These are phyloP conservation scores for Aquilaria yunnanensis DNA, from an alignment of 345 rosid species.

Conservation along the genomic window DNA sequence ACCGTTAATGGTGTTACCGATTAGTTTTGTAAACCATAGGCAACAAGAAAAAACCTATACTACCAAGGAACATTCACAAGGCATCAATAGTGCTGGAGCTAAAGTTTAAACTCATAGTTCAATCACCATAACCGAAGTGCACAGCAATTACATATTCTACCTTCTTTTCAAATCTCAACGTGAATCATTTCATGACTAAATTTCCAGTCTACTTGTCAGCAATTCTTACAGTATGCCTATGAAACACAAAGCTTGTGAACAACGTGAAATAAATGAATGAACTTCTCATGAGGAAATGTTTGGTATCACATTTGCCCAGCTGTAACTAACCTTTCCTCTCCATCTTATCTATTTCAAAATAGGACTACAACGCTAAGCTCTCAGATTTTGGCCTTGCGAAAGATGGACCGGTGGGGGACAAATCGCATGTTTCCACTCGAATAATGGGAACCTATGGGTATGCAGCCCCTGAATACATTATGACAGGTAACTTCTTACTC, in stretches of 20 bases:
- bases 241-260: not conserved
- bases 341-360: constrained; percentile 12
- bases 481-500: constrained; percentile 56
- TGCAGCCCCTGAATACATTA: constrained; percentile 96
- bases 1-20: too few species aligned
- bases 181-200: too few species aligned
- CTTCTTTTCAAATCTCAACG: too few species aligned
- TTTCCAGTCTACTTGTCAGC: too few species aligned
- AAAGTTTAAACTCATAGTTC: too few species aligned
- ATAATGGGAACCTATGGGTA: constrained; percentile 99
- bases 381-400: constrained; percentile 97
- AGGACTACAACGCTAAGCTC: constrained; percentile 92
- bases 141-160: too few species aligned
- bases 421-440: constrained; percentile 97
- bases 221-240: too few species aligned
- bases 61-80: too few species aligned
- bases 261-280: not conserved
- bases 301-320: not conserved
- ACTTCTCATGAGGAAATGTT: not conserved
- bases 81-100: too few species aligned
- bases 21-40: too few species aligned
- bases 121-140: too few species aligned
- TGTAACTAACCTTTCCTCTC: not conserved
- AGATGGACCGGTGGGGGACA: constrained; percentile 97
- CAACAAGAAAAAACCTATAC: too few species aligned